Evolutionary conservation across 768 basidiomycete genomes (phyloP), one percentile per base, ranked within the genome.

Genomic region (Sutorius australiensis): DNA sequence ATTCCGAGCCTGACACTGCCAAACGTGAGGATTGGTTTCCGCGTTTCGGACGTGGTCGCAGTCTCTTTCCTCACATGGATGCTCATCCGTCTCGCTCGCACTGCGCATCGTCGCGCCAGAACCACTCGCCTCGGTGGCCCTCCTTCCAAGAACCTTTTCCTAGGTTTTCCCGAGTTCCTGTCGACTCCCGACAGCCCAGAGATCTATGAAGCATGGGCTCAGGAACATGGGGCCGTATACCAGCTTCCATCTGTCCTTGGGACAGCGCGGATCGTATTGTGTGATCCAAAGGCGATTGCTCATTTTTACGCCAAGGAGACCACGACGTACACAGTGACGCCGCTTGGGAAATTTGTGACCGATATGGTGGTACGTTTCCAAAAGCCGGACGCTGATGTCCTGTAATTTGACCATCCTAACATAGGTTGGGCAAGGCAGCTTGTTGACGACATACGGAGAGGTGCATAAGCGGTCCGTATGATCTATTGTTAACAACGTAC

Each of bases 301-400:
- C 79, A 84, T 56, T 77, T 80, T 54, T 80, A 77, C 55, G 68
- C 79, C 3, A 74, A 66, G 53, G 81, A 83, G 53, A 80, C 81
- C 0, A 79, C 57, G n/a, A 60, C 67, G 0, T 72, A 73, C 43
- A 48, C 61, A 19, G 38, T 55, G 30, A 72, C 59, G 31, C 69
- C 58, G 40, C 57, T 62, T 17, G 59, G 19, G 36, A 48, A 57
- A 58, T 54, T 43, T 42, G 34, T 33, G 33, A 73, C 78, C 11
- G 71, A 73, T 32, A 53, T 52, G 10, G 16, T 72, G 45, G 71
- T 72, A 21, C 13, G 67, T 46, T 24, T 38, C 13, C 17, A 14
- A 16, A 7, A 11, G 12, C 7, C 11, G 4, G 13, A 5, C 9
- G 1, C 5, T n/a, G 5, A 24, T 17, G 24, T 21, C 5, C 13